These are phyloP conservation scores for Aspergillus quadricinctus DNA, from an alignment of 2,329 filamentous ascomycete genomes.

Conservation along the genomic window DNA sequence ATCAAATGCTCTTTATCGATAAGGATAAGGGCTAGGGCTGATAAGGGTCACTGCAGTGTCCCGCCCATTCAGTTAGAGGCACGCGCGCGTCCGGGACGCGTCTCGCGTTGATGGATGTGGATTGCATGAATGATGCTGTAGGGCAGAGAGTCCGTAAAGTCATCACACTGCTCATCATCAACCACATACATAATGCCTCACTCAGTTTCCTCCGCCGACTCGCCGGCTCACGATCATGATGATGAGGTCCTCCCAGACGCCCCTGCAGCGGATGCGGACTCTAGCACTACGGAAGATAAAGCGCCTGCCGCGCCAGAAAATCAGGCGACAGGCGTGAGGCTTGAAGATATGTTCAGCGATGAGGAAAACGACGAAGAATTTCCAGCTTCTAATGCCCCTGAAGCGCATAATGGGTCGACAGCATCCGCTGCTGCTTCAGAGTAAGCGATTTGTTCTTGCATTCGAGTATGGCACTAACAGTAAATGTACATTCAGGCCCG, in stretches of 20 bases:
- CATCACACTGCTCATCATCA: neutral
- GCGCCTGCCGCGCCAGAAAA: constrained; percentile 10
- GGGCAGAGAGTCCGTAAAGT: neutral
- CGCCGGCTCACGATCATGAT: constrained; percentile 35
- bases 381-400: constrained; percentile 48
- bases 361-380: constrained; percentile 55
- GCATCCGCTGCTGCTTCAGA: constrained; percentile 33
- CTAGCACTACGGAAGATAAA: constrained; percentile 6
- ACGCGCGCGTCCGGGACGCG: constrained; percentile 12
- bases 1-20: constrained; percentile 1
- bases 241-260: constrained; percentile 43
- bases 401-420: constrained; percentile 40
- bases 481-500: constrained; percentile 20
- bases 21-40: constrained; percentile 17
- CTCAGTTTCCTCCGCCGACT: constrained; percentile 34
- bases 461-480: constrained; percentile 6
- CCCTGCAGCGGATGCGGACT: constrained; percentile 14
- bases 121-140: neutral
- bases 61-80: neutral
- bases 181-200: constrained; percentile 31
- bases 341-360: constrained; percentile 59
- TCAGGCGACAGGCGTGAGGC: constrained; percentile 32
- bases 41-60: constrained; percentile 14
- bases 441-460: constrained; percentile 25
- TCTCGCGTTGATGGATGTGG: constrained; percentile 18